phyloP scores from a whole-genome alignment of 805 yeast genomes.

The Candida odintsovae region DNA sequence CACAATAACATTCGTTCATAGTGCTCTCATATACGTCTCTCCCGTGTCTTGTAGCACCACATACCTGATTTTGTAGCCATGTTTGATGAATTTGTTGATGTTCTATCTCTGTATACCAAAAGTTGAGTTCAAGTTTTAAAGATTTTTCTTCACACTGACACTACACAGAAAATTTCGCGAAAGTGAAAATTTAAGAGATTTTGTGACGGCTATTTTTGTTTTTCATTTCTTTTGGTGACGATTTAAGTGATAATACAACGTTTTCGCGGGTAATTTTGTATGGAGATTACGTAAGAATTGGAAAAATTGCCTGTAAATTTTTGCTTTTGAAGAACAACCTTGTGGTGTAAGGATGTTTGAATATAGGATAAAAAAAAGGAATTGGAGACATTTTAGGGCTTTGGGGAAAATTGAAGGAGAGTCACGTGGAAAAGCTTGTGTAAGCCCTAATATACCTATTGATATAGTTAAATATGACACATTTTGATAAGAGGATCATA shows the following conservation, averaged over 20 bases:
- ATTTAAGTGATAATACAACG: not conserved
- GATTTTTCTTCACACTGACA: constrained; percentile 3
- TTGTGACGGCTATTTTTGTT: not conserved
- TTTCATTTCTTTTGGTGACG: too few species aligned
- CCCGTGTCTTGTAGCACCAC: constrained; percentile 14
- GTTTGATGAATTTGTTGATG: constrained; percentile 23
- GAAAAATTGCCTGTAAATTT: too few species aligned
- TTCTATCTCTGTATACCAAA: not conserved
- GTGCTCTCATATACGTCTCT: not conserved
- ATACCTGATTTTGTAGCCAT: constrained; percentile 54
- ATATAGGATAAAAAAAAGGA: too few species aligned
- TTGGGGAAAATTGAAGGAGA: too few species aligned
- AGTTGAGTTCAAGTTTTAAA: constrained; percentile 2
- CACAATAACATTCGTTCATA: not conserved
- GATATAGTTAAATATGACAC: not conserved
- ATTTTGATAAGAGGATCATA: not conserved
- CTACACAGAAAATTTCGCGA: not conserved
- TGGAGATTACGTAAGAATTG: not conserved
- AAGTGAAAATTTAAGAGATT: not conserved
- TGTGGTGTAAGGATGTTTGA: not conserved
- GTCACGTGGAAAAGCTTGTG: too few species aligned
- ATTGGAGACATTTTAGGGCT: too few species aligned
- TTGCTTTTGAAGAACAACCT: too few species aligned
- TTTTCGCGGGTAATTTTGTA: not conserved
- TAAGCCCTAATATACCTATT: too few species aligned